Conservation (phyloP, 495 filamentous ascomycete genomes). For the Aspergillus sclerotioniger region DNA sequence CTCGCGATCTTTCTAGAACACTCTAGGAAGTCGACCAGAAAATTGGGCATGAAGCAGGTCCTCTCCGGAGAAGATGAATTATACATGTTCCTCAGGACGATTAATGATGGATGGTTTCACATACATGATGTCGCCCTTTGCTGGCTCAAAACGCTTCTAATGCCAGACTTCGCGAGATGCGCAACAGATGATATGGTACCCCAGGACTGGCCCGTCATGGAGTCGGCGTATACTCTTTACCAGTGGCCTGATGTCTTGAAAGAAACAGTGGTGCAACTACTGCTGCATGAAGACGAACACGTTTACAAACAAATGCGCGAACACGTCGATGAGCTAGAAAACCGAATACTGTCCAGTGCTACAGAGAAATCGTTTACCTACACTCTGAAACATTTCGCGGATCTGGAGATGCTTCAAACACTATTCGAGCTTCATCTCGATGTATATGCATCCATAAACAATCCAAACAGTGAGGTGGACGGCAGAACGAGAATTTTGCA, state of each 20-base stretch:
- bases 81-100: conserved; percentile 47
- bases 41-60: conserved; percentile 43
- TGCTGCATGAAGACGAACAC: conserved; percentile 65
- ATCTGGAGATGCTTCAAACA: conserved; percentile 65
- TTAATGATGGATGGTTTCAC: conserved; percentile 57
- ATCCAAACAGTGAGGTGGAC: conserved; percentile 68
- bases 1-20: conserved; percentile 78
- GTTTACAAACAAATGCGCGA: conserved; percentile 56
- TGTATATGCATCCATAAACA: conserved; percentile 72
- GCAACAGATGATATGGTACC: conserved; percentile 14
- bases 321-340: conserved; percentile 38
- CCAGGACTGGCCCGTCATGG: conserved; percentile 25
- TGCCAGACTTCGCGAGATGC: conserved; percentile 34
- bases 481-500: conserved; percentile 56
- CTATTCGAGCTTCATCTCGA: conserved; percentile 90
- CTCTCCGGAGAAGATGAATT: conserved; percentile 60
- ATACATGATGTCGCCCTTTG: conserved; percentile 61
- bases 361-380: conserved; percentile 27
- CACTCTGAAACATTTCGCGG: conserved; percentile 22
- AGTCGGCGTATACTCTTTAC: conserved; percentile 58
- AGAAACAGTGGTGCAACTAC: conserved; percentile 62
- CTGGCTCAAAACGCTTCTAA: conserved; percentile 62
- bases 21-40: conserved; percentile 61
- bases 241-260: conserved; percentile 76
- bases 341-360: conserved; percentile 28